Percentiles rank a stretch among this genome's conserved stretches.
Conservation (phyloP, 1,139 yeast species). For the Yamadazyma spencermartinsiae region DNA sequence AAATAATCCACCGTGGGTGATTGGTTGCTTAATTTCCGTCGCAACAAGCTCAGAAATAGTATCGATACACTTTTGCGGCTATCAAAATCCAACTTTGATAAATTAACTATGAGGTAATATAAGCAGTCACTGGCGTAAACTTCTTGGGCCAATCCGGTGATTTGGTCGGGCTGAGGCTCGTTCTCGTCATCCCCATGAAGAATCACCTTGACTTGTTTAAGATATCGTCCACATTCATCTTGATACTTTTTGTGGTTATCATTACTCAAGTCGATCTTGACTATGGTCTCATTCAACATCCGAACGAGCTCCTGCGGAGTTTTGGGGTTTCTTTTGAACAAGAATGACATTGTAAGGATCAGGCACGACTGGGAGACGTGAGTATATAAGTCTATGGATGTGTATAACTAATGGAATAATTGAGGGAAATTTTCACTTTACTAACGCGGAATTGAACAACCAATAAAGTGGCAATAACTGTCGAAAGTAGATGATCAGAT, state of each 20-base stretch:
- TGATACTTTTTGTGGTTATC: constrained; percentile 63
- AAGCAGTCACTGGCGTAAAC: constrained; percentile 73
- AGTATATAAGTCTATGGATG: too few relatives aligned
- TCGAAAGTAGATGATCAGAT: too few relatives aligned
- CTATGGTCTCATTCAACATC: constrained; percentile 69
- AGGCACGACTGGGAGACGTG: background rate
- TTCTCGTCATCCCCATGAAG: constrained; percentile 73
- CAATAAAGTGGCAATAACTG: too few relatives aligned
- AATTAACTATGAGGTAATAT: constrained; percentile 54
- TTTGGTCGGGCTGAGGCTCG: constrained; percentile 75
- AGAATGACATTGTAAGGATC: constrained; percentile 65
- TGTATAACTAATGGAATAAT: too few relatives aligned
- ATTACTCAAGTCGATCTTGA: constrained; percentile 56
- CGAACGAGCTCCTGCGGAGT: constrained; percentile 84
- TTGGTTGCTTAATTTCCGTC: constrained; percentile 75
- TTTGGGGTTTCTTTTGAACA: constrained; percentile 90
- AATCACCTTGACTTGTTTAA: constrained; percentile 66
- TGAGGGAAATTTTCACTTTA: too few relatives aligned
- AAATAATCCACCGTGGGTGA: constrained; percentile 89
- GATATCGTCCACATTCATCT: constrained; percentile 73
- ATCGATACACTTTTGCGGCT: constrained; percentile 80
- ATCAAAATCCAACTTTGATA: constrained; percentile 77
- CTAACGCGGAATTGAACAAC: too few relatives aligned
- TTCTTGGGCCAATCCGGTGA: constrained; percentile 72
- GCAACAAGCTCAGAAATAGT: constrained; percentile 72